Conservation (phyloP, 441 rosid species). For the Adansonia rubrostipa region DNA sequence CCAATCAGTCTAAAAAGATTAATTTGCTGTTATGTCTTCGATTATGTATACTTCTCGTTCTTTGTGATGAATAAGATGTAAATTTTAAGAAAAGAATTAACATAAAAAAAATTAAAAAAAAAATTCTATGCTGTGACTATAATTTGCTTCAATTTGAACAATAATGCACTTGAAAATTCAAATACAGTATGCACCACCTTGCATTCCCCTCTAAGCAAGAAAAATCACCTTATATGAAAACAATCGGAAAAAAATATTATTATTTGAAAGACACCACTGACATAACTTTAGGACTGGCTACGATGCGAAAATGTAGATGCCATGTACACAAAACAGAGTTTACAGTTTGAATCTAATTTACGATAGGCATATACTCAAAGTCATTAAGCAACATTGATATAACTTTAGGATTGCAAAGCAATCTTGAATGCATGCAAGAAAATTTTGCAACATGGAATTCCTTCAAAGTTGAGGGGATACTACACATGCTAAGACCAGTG, state of each 20-base stretch:
- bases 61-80: not conserved
- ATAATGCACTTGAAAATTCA: not conserved
- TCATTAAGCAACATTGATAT: not conserved
- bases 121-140: not conserved
- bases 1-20: constrained; percentile 18
- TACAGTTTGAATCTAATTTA: no score
- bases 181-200: not conserved
- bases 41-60: constrained; percentile 1
- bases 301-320: no score
- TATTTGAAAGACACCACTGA: no score
- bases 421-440: not conserved
- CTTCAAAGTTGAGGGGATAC: not conserved
- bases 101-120: not conserved
- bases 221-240: not conserved
- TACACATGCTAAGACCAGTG: not conserved
- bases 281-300: no score
- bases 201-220: constrained; percentile 1
- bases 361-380: not conserved
- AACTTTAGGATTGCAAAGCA: not conserved
- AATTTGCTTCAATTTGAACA: not conserved
- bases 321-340: no score
- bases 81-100: not conserved
- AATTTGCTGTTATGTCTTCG: constrained; percentile 11
- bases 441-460: not conserved
- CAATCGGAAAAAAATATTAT: no score